phyloP scores from a whole-genome alignment of 164 flowering plant species.

The Kingdonia uniflora region DNA sequence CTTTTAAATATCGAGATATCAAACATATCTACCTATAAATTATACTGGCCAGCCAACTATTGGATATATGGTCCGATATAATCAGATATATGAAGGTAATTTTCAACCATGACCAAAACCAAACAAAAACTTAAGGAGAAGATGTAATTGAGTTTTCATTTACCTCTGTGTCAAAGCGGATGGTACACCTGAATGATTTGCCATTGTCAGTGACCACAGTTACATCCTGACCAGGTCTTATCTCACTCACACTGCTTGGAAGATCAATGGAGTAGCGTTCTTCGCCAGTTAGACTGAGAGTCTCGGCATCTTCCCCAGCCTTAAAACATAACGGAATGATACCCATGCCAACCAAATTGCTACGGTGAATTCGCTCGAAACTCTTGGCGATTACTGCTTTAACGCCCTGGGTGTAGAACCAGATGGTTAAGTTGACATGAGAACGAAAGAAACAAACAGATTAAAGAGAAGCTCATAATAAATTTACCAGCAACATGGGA shows the following conservation, averaged over 20 bases:
- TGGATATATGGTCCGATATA: too few relatives aligned
- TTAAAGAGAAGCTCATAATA: background rate
- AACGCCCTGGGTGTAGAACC: constrained; percentile 45
- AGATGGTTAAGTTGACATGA: background rate
- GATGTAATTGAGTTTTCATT: background rate
- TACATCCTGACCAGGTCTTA: constrained; percentile 74
- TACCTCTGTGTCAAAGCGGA: constrained; percentile 84
- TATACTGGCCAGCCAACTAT: too few relatives aligned
- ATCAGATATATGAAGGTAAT: too few relatives aligned
- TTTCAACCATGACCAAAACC: too few relatives aligned
- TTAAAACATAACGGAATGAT: constrained; percentile 71
- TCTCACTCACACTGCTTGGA: constrained; percentile 49
- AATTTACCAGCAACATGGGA: constrained; percentile 56
- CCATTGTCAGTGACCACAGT: constrained; percentile 50
- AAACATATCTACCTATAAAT: too few relatives aligned
- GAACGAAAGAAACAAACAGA: background rate
- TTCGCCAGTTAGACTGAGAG: constrained; percentile 68
- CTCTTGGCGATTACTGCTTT: constrained; percentile 92
- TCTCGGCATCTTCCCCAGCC: constrained; percentile 77
- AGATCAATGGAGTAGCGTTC: constrained; percentile 67
- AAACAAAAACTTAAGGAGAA: too few relatives aligned
- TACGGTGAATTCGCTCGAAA: constrained; percentile 84
- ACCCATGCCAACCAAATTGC: constrained; percentile 88
- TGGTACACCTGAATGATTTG: constrained; percentile 53
- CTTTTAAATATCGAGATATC: too few relatives aligned